phyloP scores from a whole-genome alignment of 2,329 filamentous ascomycete species.

The Aureobasidium sp. region DNA sequence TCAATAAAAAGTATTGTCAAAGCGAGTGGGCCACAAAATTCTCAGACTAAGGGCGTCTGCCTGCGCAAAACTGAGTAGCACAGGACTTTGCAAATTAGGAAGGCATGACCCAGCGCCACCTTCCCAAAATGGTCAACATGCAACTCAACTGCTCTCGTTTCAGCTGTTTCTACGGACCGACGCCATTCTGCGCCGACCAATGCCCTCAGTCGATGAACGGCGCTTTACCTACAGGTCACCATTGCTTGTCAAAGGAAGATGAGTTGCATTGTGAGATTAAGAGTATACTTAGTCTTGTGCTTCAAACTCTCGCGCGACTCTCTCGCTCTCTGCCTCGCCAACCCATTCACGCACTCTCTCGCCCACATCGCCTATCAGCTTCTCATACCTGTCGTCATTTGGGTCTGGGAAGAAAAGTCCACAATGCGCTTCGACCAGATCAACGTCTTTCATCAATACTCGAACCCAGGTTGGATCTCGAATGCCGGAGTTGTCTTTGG shows the following conservation, averaged over 20 bases:
- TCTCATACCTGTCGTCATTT: constrained; percentile 40
- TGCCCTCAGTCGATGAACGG: no score
- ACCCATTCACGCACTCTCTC: constrained; percentile 28
- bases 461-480: constrained; percentile 66
- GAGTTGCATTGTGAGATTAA: no score
- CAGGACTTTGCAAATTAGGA: neutral
- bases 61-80: neutral
- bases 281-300: neutral
- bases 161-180: neutral
- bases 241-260: neutral
- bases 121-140: neutral
- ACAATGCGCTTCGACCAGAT: constrained; percentile 80
- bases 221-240: neutral
- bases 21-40: neutral
- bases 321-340: constrained; percentile 17
- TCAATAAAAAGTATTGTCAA: neutral
- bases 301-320: constrained; percentile 10
- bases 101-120: neutral
- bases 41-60: neutral
- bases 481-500: constrained; percentile 46
- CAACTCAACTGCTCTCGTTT: neutral
- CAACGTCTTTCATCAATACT: constrained; percentile 72
- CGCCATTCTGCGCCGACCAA: neutral
- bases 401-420: constrained; percentile 63
- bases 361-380: constrained; percentile 28